Evolutionary conservation across 129 eudicot species (phyloP).

Genomic region (Arctium minus): DNA sequence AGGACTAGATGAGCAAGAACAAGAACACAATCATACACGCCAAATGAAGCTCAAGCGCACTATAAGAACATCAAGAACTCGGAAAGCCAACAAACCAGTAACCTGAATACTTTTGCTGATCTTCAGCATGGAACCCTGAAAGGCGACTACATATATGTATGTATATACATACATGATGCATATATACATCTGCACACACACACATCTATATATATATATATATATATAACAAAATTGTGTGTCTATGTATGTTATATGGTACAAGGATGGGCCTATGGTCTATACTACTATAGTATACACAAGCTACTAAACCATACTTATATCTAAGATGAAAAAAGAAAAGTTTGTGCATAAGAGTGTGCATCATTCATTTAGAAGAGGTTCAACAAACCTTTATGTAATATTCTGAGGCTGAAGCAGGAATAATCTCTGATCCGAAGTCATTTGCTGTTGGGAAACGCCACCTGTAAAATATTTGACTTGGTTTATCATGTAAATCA

Average conservation of each 20-base stretch:
- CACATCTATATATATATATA: too few relatives aligned
- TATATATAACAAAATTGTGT: neutral
- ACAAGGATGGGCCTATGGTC: neutral
- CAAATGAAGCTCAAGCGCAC: too few relatives aligned
- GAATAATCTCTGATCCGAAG: constrained; percentile 96
- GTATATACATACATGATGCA: neutral
- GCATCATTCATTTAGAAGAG: neutral
- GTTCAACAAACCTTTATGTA: constrained; percentile 45
- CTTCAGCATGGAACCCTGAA: neutral
- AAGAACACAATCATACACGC: too few relatives aligned
- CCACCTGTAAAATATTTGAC: constrained; percentile 52
- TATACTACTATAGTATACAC: neutral
- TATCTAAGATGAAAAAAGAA: neutral
- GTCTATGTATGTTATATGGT: neutral
- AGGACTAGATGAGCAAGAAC: neutral
- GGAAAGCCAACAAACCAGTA: neutral
- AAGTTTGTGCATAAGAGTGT: neutral
- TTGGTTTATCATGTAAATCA: neutral
- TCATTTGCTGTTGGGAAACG: constrained; percentile 98
- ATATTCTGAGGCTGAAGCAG: constrained; percentile 87
- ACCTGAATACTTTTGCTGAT: neutral
- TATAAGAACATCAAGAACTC: neutral
- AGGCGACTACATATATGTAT: neutral
- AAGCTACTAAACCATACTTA: neutral
- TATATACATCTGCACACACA: neutral